Evolutionary conservation across 208 protist genomes (phyloP), one percentile per base, ranked within the genome.

Genomic region (Crithidia thermophila): DNA sequence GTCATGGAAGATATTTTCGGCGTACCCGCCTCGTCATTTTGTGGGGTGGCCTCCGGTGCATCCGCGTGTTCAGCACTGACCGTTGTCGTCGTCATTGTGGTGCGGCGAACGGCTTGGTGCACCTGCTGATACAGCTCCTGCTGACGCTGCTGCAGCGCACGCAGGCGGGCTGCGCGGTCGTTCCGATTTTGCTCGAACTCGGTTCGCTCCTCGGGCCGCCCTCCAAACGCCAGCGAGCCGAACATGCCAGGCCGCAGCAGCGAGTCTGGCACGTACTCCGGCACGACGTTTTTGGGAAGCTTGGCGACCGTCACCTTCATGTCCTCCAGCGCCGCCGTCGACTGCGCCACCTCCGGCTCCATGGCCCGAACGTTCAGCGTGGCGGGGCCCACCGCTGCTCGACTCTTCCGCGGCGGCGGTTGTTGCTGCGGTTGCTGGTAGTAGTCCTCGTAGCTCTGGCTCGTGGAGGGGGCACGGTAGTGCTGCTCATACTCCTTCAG

Each of bases 361-460:
- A 46, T 64, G 4, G 61, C 61, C 6, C 69, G 69, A 1, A 69
- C 69, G 5, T 60, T 16, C 21, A 36, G 37, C 18, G 52, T 39
- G 18, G 43, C 36, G 7, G 42, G 45, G 16, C 61, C 59, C 3
- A 45, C 34, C 0, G 23, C 18, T 11, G 36, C 13, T 11, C 9
- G 37, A 3, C 25, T 20, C 31, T 52, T 40, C 30, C 18, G 45
- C 23, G 8, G 59, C 36, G 4, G 27, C 16, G 33, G 27, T 39
- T n/a, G n/a, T 23, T 50, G n/a, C 11, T 46, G 30, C 30, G 64
- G 49, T 23, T 58, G 33, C 30, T 75, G 56, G 72, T 94, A 91
- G 75, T 91, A 94, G 36, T 86, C 79, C 13, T 75, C 81, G 75
- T 94, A 94, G n/a, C 70, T 87, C 47, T 82, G 52, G 14, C 50